Percentiles rank a stretch among this genome's conserved stretches.
These are phyloP conservation scores for Paramecium sonneborni DNA, from an alignment of 73 alveolate genomes.

Conservation along the genomic window DNA sequence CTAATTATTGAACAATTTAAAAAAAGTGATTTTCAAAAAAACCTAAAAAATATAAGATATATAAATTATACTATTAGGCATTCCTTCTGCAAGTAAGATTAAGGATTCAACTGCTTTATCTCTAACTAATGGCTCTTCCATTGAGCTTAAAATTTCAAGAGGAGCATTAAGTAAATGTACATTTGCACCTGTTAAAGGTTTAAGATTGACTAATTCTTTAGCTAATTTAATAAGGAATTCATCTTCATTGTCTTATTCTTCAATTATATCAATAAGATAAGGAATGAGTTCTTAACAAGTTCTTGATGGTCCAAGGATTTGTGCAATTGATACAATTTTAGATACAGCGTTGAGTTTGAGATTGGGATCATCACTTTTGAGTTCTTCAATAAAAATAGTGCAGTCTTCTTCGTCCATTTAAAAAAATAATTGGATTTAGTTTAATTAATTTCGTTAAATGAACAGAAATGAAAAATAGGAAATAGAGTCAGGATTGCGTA, in stretches of 20 bases:
- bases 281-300: conserved; percentile 56
- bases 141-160: conserved; percentile 54
- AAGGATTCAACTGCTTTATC: conserved; percentile 64
- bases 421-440: not conserved
- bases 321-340: conserved; percentile 58
- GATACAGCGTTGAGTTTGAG: conserved; percentile 63
- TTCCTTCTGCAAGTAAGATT: conserved; percentile 52
- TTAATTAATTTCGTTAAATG: conserved; percentile 32
- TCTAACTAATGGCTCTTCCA: conserved; percentile 69
- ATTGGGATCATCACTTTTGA: conserved; percentile 66
- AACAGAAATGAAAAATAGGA: not conserved
- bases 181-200: conserved; percentile 35
- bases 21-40: conserved; percentile 62
- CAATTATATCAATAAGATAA: conserved; percentile 59
- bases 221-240: conserved; percentile 66
- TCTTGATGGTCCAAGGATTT: conserved; percentile 59
- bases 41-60: not conserved
- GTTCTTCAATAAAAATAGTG: conserved; percentile 63
- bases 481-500: not conserved
- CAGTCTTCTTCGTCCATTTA: conserved; percentile 65
- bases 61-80: conserved; percentile 28
- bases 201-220: conserved; percentile 26
- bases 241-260: conserved; percentile 67
- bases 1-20: conserved; percentile 51
- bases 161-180: conserved; percentile 61